A percentile compares a stretch with the other conserved stretches of the same genome.
phyloP scores from a whole-genome alignment of 192 early-diverging fungal genomes.

The Coemansia pectinata region DNA sequence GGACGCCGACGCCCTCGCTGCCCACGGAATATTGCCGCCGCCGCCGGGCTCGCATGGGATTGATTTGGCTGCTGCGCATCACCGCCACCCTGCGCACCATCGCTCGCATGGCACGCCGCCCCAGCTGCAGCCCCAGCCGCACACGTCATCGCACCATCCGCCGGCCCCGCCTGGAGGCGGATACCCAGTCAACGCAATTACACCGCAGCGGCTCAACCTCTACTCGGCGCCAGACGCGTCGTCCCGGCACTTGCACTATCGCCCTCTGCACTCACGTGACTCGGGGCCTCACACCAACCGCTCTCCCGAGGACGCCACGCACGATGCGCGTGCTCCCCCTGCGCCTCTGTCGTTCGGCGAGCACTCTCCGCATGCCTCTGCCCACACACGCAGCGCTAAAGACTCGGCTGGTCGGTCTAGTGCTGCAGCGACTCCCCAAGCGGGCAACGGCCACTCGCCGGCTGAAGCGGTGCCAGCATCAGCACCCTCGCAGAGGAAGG shows the following conservation, averaged over 20 bases:
- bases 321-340: constrained; percentile 20
- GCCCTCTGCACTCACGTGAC: constrained; percentile 8
- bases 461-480: constrained; percentile 2
- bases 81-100: constrained; percentile 8
- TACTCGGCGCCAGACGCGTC: constrained; percentile 24
- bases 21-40: neutral
- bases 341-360: constrained; percentile 40
- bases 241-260: constrained; percentile 11
- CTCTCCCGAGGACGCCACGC: neutral
- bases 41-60: neutral
- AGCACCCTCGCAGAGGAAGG: neutral
- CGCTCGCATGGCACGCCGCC: constrained; percentile 7
- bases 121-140: neutral
- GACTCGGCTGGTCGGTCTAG: neutral
- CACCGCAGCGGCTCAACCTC: constrained; percentile 52
- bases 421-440: neutral
- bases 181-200: constrained; percentile 49
- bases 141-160: neutral
- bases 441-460: constrained; percentile 2
- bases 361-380: neutral
- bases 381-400: neutral
- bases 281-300: neutral
- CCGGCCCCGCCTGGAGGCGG: constrained; percentile 7
- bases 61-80: constrained; percentile 3
- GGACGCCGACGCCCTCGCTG: neutral